These are phyloP conservation scores for Mycosarcoma maydis DNA, from an alignment of 1,284 basidiomycete species.

Conservation along the genomic window DNA sequence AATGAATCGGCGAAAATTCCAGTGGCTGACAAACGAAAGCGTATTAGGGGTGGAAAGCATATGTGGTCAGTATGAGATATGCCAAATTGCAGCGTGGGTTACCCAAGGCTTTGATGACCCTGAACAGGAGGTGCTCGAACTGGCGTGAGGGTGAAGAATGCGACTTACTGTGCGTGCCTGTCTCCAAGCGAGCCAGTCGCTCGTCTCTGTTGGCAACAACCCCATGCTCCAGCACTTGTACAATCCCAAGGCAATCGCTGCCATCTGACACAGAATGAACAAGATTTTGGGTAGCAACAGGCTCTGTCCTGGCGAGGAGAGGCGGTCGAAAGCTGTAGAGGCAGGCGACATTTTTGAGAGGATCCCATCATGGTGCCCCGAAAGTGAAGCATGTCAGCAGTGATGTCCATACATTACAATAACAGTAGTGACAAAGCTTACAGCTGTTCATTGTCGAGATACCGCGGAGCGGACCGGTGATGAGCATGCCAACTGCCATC, in stretches of 20 bases:
- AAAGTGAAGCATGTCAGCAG: no score
- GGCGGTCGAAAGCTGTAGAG: conserved; percentile 57
- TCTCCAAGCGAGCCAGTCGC: conserved; percentile 66
- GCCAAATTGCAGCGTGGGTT: no score
- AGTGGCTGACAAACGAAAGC: conserved; percentile 41
- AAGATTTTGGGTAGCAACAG: conserved; percentile 54
- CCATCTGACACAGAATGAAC: conserved; percentile 58
- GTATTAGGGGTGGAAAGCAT: no score
- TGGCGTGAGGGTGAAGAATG: background rate
- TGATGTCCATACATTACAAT: no score
- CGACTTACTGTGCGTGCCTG: conserved; percentile 55
- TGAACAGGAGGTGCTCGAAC: no score
- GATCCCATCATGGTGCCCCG: no score
- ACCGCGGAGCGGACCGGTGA: conserved; percentile 57
- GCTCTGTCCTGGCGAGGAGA: conserved; percentile 50
- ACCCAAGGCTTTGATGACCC: no score
- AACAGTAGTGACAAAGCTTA: no score
- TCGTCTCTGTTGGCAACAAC: conserved; percentile 62
- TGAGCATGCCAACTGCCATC: conserved; percentile 65
- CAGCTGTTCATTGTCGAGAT: conserved; percentile 49
- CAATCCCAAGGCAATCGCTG: conserved; percentile 53
- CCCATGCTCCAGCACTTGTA: conserved; percentile 67
- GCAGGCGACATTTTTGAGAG: no score
- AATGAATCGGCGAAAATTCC: conserved; percentile 45
- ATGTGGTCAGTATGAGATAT: no score